Conservation (phyloP, 306 rosid species). For the Pueraria montana region DNA sequence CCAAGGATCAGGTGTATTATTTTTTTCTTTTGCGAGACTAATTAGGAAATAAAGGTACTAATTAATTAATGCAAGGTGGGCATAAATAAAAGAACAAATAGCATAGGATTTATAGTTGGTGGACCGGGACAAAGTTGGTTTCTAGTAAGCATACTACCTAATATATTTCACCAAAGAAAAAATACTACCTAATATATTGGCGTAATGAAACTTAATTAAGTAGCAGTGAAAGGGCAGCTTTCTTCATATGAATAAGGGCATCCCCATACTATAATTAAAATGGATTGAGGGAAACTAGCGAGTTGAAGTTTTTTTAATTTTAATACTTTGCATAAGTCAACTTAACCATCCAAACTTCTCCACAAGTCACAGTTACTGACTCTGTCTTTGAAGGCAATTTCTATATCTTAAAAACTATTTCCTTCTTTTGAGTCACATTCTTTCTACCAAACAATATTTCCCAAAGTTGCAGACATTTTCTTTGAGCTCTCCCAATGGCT, state of each 20-base stretch:
- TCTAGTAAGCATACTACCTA: too few relatives aligned
- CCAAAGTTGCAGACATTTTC: too few relatives aligned
- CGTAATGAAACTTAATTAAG: neutral
- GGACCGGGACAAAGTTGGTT: too few relatives aligned
- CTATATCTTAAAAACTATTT: neutral
- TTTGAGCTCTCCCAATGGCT: conserved; percentile 45
- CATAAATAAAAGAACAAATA: too few relatives aligned
- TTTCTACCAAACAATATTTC: neutral
- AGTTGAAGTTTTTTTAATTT: too few relatives aligned
- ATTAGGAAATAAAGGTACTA: neutral
- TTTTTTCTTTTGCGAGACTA: neutral
- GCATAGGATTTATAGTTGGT: neutral
- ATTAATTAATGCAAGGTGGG: neutral
- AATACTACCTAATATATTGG: too few relatives aligned
- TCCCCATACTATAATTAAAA: too few relatives aligned
- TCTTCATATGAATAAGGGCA: neutral
- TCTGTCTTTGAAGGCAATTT: neutral
- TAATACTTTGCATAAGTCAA: too few relatives aligned
- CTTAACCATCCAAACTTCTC: too few relatives aligned
- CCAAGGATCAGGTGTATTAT: neutral
- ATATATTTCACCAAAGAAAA: too few relatives aligned
- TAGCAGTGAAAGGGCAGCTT: neutral
- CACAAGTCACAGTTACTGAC: too few relatives aligned
- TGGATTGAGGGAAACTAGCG: too few relatives aligned
- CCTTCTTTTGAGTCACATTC: neutral